These are phyloP conservation scores for Cymodocea nodosa DNA, from an alignment of 116 monocot genomes.

Conservation along the genomic window DNA sequence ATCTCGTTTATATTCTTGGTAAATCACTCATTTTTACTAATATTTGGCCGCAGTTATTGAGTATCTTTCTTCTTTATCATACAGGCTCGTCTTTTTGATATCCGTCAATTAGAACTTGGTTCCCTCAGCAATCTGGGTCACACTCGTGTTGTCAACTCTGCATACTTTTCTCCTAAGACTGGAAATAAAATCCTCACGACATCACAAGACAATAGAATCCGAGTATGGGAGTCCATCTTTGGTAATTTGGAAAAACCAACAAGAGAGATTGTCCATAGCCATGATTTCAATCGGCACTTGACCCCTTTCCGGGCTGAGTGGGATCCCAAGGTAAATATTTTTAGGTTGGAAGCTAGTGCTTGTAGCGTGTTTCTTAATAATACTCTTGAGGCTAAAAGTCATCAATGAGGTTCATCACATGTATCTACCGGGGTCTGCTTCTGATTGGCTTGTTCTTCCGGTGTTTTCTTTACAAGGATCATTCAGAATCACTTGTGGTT, in stretches of 20 bases:
- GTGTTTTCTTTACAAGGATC: slow-evolving; percentile 37
- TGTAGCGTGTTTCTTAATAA: too few species aligned
- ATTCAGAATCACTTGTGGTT: slow-evolving; percentile 70
- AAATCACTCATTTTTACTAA: background rate
- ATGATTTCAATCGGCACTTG: slow-evolving; percentile 89
- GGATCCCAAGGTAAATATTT: slow-evolving; percentile 77
- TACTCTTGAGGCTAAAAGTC: too few species aligned
- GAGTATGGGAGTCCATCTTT: slow-evolving; percentile 95
- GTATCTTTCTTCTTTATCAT: background rate
- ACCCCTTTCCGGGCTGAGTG: slow-evolving; percentile 96
- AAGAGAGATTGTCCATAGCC: slow-evolving; percentile 89
- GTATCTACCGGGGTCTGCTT: too few species aligned
- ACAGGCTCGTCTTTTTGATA: slow-evolving; percentile 89
- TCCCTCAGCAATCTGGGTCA: slow-evolving; percentile 63
- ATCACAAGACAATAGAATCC: slow-evolving; percentile 83
- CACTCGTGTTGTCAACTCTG: slow-evolving; percentile 84
- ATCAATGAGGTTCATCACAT: too few species aligned
- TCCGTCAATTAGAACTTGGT: slow-evolving; percentile 37
- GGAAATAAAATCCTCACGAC: slow-evolving; percentile 90
- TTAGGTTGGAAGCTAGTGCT: background rate
- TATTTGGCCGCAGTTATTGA: background rate
- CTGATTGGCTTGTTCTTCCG: background rate
- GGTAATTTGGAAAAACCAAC: slow-evolving; percentile 56
- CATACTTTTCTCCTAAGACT: slow-evolving; percentile 68
- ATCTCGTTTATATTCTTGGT: too few species aligned